phyloP scores from a whole-genome alignment of 2,329 filamentous ascomycete species.

The Cryphonectria radicalis region DNA sequence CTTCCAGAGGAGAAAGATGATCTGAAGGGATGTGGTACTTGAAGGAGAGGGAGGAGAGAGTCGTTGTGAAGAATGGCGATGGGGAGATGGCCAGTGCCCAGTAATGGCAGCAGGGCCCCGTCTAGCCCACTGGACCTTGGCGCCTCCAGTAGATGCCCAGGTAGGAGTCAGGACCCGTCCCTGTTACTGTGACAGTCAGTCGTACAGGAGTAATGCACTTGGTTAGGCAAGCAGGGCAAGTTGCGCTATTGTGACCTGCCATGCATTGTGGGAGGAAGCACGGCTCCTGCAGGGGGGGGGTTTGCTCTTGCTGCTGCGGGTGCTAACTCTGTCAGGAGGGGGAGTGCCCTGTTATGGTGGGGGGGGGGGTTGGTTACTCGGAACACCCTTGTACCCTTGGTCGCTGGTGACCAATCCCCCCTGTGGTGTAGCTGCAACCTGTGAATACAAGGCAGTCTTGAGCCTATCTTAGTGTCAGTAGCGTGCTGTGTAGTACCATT shows the following conservation, averaged over 20 bases:
- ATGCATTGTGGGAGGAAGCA: not conserved
- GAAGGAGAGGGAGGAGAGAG: slow-evolving; percentile 5
- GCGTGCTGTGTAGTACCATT: not conserved
- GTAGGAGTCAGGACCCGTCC: not conserved
- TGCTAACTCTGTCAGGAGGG: not conserved
- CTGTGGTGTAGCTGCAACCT: not conserved
- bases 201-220: not conserved
- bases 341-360: slow-evolving; percentile 1
- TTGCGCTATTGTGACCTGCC: not conserved
- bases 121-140: not conserved
- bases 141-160: not conserved
- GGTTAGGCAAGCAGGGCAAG: not conserved
- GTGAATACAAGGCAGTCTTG: not conserved
- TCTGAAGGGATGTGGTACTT: not conserved
- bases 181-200: not conserved
- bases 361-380: not conserved
- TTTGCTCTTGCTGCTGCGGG: not conserved
- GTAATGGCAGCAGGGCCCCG: not conserved
- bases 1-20: slow-evolving; percentile 4
- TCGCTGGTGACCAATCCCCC: not conserved
- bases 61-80: not conserved
- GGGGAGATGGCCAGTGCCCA: slow-evolving; percentile 8
- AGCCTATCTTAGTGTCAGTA: slow-evolving; percentile 1
- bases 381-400: not conserved
- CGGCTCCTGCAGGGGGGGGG: not conserved